These are phyloP conservation scores for Cairneyella variabilis DNA, from an alignment of 495 filamentous ascomycete genomes.

Conservation along the genomic window DNA sequence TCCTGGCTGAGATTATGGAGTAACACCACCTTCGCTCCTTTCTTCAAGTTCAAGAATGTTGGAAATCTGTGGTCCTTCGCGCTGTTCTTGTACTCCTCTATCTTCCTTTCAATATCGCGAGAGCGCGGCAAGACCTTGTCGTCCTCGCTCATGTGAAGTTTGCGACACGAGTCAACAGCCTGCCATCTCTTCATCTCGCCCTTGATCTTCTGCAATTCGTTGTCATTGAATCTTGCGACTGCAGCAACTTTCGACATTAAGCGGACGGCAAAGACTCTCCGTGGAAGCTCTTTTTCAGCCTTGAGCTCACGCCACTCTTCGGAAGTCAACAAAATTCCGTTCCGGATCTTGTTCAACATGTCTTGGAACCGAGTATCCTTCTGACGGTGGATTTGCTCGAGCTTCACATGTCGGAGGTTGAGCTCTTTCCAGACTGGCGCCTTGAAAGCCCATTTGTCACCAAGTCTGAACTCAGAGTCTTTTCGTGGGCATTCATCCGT, in stretches of 20 bases:
- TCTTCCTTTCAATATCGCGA: not conserved
- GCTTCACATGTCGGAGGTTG: constrained; percentile 17
- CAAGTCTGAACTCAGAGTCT: not conserved
- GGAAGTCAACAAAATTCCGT: constrained; percentile 4
- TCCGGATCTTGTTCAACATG: constrained; percentile 21
- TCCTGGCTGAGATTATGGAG: constrained; percentile 37
- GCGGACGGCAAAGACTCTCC: not conserved
- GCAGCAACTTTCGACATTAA: constrained; percentile 11
- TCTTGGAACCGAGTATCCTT: constrained; percentile 18
- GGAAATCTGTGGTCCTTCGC: constrained; percentile 28
- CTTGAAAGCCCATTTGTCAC: constrained; percentile 31
- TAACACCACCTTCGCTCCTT: constrained; percentile 42
- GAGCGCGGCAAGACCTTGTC: not conserved
- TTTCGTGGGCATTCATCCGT: not conserved
- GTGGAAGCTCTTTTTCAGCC: constrained; percentile 3
- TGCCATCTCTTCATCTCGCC: constrained; percentile 6
- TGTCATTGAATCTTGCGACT: constrained; percentile 14
- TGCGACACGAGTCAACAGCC: constrained; percentile 4
- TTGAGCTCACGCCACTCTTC: constrained; percentile 15
- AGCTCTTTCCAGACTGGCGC: constrained; percentile 19
- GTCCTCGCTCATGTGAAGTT: not conserved
- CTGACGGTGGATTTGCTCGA: constrained; percentile 23
- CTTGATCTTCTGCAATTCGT: constrained; percentile 3
- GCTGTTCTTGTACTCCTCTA: constrained; percentile 1
- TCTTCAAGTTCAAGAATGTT: constrained; percentile 33